phyloP scores from a whole-genome alignment of 108 stramenopile species.

The Nitzschia sp. region DNA sequence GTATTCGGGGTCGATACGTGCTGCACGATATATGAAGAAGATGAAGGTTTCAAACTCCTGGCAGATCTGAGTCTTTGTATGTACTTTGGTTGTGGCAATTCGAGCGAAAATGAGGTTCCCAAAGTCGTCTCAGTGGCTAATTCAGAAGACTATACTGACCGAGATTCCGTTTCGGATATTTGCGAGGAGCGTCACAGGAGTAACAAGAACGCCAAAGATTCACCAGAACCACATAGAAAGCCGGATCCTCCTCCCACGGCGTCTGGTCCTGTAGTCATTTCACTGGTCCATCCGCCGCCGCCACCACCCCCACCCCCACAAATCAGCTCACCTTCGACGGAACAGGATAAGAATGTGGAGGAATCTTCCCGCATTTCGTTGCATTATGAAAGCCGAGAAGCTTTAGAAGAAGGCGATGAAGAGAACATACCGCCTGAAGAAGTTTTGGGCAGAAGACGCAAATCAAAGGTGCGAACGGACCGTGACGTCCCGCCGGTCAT shows the following conservation, averaged over 20 bases:
- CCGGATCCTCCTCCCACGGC: background rate
- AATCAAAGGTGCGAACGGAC: background rate
- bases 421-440: background rate
- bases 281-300: background rate
- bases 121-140: conserved; percentile 1
- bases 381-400: background rate
- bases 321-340: background rate
- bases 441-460: background rate
- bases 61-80: conserved; percentile 14
- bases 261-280: background rate
- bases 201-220: background rate
- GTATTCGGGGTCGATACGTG: background rate
- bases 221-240: background rate
- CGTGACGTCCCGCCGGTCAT: background rate
- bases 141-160: conserved; percentile 7
- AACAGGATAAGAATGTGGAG: background rate
- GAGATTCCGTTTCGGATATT: conserved; percentile 11
- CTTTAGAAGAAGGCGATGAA: background rate
- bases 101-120: background rate
- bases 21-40: conserved; percentile 9
- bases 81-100: conserved; percentile 11
- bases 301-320: background rate
- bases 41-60: conserved; percentile 10
- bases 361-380: background rate
- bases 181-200: conserved; percentile 3